Evolutionary conservation across 495 filamentous ascomycete genomes (phyloP).

Genomic region (Lasiosphaeriaceae sp.): DNA sequence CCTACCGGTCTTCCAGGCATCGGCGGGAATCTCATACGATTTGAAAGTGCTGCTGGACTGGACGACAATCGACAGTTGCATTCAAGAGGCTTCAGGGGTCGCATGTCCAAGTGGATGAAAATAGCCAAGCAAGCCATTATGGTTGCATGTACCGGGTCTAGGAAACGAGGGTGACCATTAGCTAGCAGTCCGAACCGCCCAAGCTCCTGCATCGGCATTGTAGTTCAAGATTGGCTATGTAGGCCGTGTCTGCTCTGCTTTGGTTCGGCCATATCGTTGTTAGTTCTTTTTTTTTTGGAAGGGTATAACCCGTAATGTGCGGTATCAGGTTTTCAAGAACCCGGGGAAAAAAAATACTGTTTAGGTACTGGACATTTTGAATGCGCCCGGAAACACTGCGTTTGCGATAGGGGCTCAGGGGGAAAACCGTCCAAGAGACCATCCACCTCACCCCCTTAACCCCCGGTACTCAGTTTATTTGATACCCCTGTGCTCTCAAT

Average conservation of each 20-base stretch:
- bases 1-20: neutral
- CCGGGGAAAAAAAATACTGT: too few relatives aligned
- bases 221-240: neutral
- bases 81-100: constrained; percentile 14
- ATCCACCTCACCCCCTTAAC: too few relatives aligned
- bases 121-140: constrained; percentile 16
- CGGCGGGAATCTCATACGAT: neutral
- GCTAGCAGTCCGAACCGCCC: neutral
- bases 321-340: neutral
- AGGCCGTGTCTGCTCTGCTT: neutral
- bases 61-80: neutral
- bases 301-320: neutral
- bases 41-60: neutral
- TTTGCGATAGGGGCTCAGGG: too few relatives aligned
- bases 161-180: constrained; percentile 13
- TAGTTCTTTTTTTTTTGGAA: neutral
- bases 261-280: neutral
- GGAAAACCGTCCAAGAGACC: too few relatives aligned
- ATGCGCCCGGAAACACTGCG: too few relatives aligned
- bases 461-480: too few relatives aligned
- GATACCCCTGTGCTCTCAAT: too few relatives aligned
- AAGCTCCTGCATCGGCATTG: neutral
- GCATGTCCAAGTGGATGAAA: constrained; percentile 23
- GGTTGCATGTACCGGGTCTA: constrained; percentile 18
- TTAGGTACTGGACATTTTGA: too few relatives aligned